Evolutionary conservation across 768 basidiomycete genomes (phyloP), one percentile per base, ranked within the genome.

Genomic region (Psilocybe azurescens): DNA sequence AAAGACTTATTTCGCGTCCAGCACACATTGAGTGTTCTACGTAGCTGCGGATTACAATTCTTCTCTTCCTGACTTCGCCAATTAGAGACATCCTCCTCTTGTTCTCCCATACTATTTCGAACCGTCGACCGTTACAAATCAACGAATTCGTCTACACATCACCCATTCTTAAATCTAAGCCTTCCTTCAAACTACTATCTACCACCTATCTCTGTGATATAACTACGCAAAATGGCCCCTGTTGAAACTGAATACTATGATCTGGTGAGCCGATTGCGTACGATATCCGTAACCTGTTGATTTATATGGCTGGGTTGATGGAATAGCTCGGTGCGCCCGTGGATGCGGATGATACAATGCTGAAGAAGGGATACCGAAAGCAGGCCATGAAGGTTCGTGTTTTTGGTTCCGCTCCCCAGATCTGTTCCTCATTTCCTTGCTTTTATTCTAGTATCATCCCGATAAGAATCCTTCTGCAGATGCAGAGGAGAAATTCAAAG

Each of bases 301-400:
- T 58, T 56, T 39, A 38, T n/a, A 13, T 54, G 24, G n/a, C 41
- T 54, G 10, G 28, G 16, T 44, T n/a, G 54, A 30, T 62, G 29
- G 33, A 30, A 44, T 73, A 94, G 92, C 80, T 95, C 41, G 88
- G 83, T 20, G 91, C 95, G 16, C 62, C 81, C 1, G 80, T 85
- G 33, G 91, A 95, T 69, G 92, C 85, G 38, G 85, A 87, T 67
- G 93, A 94, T 65, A 90, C 86, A 0, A 86, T 88, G 58, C 77
- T 99, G 66, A 98, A 98, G 83, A 99, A 95, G 77, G 96, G 93
- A 1, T 98, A 98, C 75, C 81, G 97, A 66, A 97, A 91, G 75
- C 89, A 91, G 69, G 95, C 97, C 20, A 96, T 98, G 84, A 91
- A 91, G 84, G 95, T 92, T 59, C 63, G 82, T 77, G 30, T 58